Evolutionary conservation across 2,329 filamentous ascomycete genomes (phyloP), one percentile per base, ranked within the genome.

Genomic region (Shiraia sp.): DNA sequence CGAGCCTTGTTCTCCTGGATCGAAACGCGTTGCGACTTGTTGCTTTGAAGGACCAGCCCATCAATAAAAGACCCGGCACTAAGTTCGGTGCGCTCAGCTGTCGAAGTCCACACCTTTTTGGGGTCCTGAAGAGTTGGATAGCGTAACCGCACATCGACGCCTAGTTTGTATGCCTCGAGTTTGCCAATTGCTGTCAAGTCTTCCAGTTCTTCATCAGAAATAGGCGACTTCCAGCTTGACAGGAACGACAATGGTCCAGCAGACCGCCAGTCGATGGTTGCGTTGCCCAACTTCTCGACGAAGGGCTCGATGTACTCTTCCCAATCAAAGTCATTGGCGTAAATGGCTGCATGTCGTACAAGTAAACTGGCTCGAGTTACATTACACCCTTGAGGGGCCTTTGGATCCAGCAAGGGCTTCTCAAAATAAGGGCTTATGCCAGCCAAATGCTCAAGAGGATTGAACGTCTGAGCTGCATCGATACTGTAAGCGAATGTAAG

Each of bases 111-210:
- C 2, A 85, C 72, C 34, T 75, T 76, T 45, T 72, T 70, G 0
- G 82, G 82, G 4, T 76, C 58, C 41, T 68, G 72, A 26, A 86
- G 66, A 29, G 70, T 65, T 0, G 78, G 77, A 54, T 86, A 86
- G 34, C 81, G 73, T 55, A 83, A 78, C 12, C 75, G 75, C 13
- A 86, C 65, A 40, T 80, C 74, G 4, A 80, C 76, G 13, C 82
- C 83, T 9, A 86, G 70, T 49, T 80, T 74, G 13, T 79, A 75
- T 1, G 82, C 79, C 59, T 85, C 80, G 4, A 84, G 70, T 47
- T 75, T 74, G n/a, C 83, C 82, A 13, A 82, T 76, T 12, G 79
- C 73, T 10, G 82, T 86, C 32, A 86, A 61, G n/a, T 82, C 71
- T 52, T 82, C 80, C 14, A 76, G 65, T 52, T 83, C 80, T 10